Evolutionary conservation across 2,329 filamentous ascomycete genomes (phyloP).

Genomic region (Diaporthe sp.): DNA sequence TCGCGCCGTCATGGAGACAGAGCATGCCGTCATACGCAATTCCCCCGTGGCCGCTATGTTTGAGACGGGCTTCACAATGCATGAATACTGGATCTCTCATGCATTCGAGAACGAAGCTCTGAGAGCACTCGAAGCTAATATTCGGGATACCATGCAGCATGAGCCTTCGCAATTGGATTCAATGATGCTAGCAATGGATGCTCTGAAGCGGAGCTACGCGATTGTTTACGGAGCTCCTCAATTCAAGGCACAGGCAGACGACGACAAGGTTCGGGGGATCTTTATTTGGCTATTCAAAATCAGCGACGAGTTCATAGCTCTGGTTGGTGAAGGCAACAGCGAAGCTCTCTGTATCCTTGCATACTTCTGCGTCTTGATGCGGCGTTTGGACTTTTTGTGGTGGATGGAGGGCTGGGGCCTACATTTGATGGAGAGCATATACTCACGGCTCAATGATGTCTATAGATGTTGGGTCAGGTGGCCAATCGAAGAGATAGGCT

Average conservation of each 20-base stretch:
- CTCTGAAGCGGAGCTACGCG: not conserved
- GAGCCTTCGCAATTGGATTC: not conserved
- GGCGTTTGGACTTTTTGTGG: not conserved
- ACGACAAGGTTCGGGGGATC: not conserved
- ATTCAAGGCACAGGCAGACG: not conserved
- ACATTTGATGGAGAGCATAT: not conserved
- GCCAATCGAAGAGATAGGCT: slow-evolving; percentile 2
- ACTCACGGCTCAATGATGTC: not conserved
- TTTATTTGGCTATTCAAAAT: not conserved
- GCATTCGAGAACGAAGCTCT: not conserved
- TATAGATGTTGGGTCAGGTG: not conserved
- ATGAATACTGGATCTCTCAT: not conserved
- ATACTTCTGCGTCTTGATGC: not conserved
- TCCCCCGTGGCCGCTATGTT: not conserved
- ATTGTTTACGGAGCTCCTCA: not conserved
- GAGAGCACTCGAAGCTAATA: not conserved
- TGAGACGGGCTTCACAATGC: not conserved
- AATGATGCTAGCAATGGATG: not conserved
- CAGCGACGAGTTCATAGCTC: not conserved
- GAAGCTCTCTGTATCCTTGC: not conserved
- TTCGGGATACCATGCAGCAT: not conserved
- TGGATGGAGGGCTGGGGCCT: not conserved
- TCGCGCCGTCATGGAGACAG: not conserved
- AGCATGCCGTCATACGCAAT: not conserved
- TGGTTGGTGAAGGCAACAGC: not conserved